phyloP scores from a whole-genome alignment of 208 protist genomes.

The Hexamita inflata region DNA sequence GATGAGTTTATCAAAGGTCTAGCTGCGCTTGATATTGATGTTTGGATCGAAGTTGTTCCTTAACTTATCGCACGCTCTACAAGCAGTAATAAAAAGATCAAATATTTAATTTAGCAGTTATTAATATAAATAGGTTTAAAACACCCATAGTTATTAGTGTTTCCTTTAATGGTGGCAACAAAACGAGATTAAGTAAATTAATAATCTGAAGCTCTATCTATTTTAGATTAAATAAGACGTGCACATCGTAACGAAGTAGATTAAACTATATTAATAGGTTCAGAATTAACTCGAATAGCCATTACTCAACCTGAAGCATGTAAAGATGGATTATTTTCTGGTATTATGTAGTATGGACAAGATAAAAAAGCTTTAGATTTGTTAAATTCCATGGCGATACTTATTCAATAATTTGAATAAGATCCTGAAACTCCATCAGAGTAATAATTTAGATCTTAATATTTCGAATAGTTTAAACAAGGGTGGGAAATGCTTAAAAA shows the following conservation, averaged over 20 bases:
- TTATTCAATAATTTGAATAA: background rate
- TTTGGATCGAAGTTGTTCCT: conserved; percentile 4
- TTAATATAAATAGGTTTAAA: background rate
- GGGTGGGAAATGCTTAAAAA: background rate
- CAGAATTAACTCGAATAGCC: conserved; percentile 25
- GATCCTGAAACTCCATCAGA: too few species aligned
- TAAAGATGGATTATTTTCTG: background rate
- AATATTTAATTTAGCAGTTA: background rate
- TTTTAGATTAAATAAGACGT: background rate
- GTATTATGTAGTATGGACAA: background rate
- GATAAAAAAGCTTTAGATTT: conserved; percentile 17
- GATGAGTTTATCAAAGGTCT: conserved; percentile 7
- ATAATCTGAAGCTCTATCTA: background rate
- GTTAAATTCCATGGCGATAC: background rate
- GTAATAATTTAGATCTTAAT: background rate
- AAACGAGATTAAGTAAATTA: background rate
- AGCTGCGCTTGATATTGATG: background rate
- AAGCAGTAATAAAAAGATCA: background rate
- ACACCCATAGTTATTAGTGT: background rate
- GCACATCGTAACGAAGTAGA: too few species aligned
- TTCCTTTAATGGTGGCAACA: conserved; percentile 6
- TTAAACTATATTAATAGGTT: background rate
- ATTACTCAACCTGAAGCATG: conserved; percentile 23
- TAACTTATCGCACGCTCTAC: conserved; percentile 7
- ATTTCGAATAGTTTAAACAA: background rate